These are phyloP conservation scores for Didymella arachidicola DNA, from an alignment of 2,329 filamentous ascomycete species.

Conservation along the genomic window DNA sequence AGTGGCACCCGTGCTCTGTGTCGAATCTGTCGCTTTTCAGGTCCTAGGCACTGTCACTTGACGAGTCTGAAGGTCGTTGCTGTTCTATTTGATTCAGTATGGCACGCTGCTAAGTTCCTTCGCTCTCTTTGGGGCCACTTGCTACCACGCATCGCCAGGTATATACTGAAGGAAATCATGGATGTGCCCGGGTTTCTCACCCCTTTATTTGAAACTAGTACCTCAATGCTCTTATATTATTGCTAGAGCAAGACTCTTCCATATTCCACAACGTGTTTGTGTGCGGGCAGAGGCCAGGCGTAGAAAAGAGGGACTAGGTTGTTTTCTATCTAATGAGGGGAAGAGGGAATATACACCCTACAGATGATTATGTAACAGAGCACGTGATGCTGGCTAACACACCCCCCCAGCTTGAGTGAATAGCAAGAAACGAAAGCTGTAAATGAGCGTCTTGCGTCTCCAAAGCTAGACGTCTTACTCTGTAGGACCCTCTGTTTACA, in stretches of 20 bases:
- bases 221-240: slow-evolving; percentile 17
- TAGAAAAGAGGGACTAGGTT: no score
- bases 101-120: slow-evolving; percentile 28
- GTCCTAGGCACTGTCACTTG: neutral
- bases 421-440: no score
- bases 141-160: slow-evolving; percentile 20
- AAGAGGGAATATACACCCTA: no score
- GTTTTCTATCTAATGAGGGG: no score
- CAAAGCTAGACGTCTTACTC: no score
- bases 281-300: no score
- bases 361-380: no score
- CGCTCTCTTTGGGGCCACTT: slow-evolving; percentile 31
- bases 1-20: neutral
- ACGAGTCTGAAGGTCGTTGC: neutral
- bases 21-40: neutral
- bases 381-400: no score
- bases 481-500: no score
- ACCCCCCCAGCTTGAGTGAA: no score
- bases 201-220: neutral
- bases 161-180: slow-evolving; percentile 25
- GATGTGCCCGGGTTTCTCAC: neutral
- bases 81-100: slow-evolving; percentile 1
- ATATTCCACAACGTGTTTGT: slow-evolving; percentile 37
- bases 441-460: no score
- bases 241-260: slow-evolving; percentile 29